Evolutionary conservation across 2,329 filamentous ascomycete genomes (phyloP), one percentile per base, ranked within the genome.

Genomic region (Ciborinia camelliae): DNA sequence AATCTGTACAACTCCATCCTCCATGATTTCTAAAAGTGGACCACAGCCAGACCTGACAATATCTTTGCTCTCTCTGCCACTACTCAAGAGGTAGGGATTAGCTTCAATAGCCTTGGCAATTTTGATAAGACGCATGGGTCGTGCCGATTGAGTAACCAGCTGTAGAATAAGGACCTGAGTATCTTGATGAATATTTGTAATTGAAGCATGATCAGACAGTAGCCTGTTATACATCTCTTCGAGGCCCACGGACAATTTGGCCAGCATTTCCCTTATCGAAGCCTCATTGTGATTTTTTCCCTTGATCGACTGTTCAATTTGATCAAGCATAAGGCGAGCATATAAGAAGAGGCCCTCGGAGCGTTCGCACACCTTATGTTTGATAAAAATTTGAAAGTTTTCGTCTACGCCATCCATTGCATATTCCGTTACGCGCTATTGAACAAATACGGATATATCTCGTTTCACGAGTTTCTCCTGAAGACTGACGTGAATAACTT

Each of bases 1-100:
- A 7, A 81, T 75, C 23, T 75, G 75, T 12, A 81, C 65, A 0
- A 77, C 79, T 61, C 80, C 80, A 57, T 82, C 79, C 23, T 79
- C 77, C 2, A 79, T 70, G 26, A 81, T 71, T 65, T 82, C 79
- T 1, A 82, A 66, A 39, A 82, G 67, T 10, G 78, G 75, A 1
- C 78, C 79, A 66, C 77, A 80, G 8, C 75, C 73, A 14, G 69
- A 71, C 32, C 75, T 70, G 14, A 79, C 72, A 6, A 79, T 67
- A 1, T 71, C 61, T 64, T 81, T 81, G 39, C 70, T 73, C 9
- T 71, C 65, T 53, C 26, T 62, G 28, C 3, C 26, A 9, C 37
- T 32, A 18, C 30, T 28, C 7, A 23, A 6, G 23, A 45, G 6
- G 9, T 39, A 14, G 8, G 10, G 4, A 41, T 52, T 52, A 4